phyloP scores from a whole-genome alignment of 495 filamentous ascomycete genomes.

The Talaromyces ruber region DNA sequence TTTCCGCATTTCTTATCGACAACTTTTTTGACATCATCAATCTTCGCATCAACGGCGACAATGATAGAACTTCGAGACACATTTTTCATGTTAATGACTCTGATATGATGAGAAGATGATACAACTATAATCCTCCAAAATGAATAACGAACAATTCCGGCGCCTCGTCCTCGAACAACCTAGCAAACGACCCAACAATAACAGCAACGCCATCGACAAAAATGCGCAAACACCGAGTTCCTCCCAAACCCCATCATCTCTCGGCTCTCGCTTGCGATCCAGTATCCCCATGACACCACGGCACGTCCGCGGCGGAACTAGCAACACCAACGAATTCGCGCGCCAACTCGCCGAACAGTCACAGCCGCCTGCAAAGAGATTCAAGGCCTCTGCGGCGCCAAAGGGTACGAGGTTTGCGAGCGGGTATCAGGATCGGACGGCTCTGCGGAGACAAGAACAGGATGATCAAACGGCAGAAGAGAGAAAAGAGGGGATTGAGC shows the following conservation, averaged over 20 bases:
- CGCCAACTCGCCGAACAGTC: constrained; percentile 70
- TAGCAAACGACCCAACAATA: constrained; percentile 15
- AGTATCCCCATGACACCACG: constrained; percentile 87
- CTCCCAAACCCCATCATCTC: constrained; percentile 14
- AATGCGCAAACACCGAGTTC: constrained; percentile 28
- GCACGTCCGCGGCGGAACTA: constrained; percentile 51
- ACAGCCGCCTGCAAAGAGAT: constrained; percentile 51
- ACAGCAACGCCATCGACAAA: constrained; percentile 23
- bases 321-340: constrained; percentile 65
- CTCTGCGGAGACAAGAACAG: constrained; percentile 23
- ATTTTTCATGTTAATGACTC: not conserved
- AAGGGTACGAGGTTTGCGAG: constrained; percentile 72
- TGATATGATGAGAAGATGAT: not conserved
- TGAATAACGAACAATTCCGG: constrained; percentile 98
- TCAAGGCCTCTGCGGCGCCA: constrained; percentile 69
- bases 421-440: constrained; percentile 83
- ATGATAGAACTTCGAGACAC: not conserved
- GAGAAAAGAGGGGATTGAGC: constrained; percentile 41
- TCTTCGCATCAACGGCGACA: not conserved
- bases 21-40: constrained; percentile 1
- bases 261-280: constrained; percentile 54
- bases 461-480: constrained; percentile 7
- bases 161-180: constrained; percentile 60
- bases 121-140: constrained; percentile 23
- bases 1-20: not conserved